Conservation (phyloP, 2,329 filamentous ascomycete species). For the Verticillium nonalfalfae region DNA sequence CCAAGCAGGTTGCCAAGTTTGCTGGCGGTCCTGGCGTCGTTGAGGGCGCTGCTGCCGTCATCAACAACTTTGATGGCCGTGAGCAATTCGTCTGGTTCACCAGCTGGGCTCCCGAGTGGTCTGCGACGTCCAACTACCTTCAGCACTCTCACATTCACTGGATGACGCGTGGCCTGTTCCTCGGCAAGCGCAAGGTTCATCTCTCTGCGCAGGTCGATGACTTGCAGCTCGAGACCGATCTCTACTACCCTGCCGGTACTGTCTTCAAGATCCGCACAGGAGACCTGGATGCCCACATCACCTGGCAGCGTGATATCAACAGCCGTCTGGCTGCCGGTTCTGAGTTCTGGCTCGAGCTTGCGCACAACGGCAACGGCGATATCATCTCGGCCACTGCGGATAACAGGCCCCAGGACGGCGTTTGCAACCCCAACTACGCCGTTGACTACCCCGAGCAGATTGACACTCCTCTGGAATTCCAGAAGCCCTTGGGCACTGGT, state of each 20-base stretch:
- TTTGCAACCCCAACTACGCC: constrained; percentile 30
- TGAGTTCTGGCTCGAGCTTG: constrained; percentile 4
- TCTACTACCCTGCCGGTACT: constrained; percentile 38
- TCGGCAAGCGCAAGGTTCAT: constrained; percentile 47
- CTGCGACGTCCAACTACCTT: constrained; percentile 46
- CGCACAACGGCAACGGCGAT: constrained; percentile 1
- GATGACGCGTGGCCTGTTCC: constrained; percentile 52
- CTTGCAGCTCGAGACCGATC: constrained; percentile 47
- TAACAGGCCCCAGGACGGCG: constrained; percentile 29
- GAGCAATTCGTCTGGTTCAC: constrained; percentile 60
- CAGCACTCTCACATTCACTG: constrained; percentile 59
- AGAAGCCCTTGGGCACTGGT: constrained; percentile 42
- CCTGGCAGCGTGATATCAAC: constrained; percentile 35
- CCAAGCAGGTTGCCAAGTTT: constrained; percentile 48
- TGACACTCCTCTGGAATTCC: constrained; percentile 37
- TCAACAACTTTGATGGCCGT: constrained; percentile 49
- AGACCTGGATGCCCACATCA: constrained; percentile 39
- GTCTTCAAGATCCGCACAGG: constrained; percentile 41
- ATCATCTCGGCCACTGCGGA: constrained; percentile 35
- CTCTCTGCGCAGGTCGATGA: constrained; percentile 56
- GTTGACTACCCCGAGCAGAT: constrained; percentile 39
- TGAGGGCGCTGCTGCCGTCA: constrained; percentile 47
- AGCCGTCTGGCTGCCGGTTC: constrained; percentile 44
- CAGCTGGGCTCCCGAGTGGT: constrained; percentile 37
- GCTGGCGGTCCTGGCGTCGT: constrained; percentile 29